Evolutionary conservation across 2,329 filamentous ascomycete genomes (phyloP).

Genomic region (Pyrenophora teres): DNA sequence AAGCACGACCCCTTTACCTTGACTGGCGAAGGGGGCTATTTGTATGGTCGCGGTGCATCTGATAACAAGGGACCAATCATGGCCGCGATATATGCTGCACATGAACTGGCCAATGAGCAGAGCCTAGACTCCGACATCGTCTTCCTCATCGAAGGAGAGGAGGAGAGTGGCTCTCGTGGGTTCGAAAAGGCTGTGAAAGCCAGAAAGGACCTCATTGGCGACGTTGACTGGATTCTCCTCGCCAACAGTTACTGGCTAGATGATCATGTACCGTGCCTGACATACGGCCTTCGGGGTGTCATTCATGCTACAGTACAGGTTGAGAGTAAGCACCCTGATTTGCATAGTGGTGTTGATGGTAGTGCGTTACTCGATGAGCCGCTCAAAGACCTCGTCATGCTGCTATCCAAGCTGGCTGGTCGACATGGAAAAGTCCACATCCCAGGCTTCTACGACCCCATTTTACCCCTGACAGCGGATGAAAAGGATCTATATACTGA

Average conservation of each 20-base stretch:
- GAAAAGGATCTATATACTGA: conserved; percentile 84
- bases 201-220: conserved; percentile 82
- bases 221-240: conserved; percentile 90
- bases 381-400: conserved; percentile 83
- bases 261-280: conserved; percentile 92
- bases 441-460: conserved; percentile 85
- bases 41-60: conserved; percentile 94
- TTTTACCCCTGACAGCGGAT: conserved; percentile 73
- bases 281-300: conserved; percentile 90
- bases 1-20: conserved; percentile 86
- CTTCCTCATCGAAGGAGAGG: conserved; percentile 95
- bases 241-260: conserved; percentile 99
- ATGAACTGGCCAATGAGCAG: conserved; percentile 84
- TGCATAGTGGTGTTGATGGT: conserved; percentile 96
- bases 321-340: conserved; percentile 81
- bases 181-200: conserved; percentile 82
- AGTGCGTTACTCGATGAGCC: conserved; percentile 89
- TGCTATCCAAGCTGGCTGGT: conserved; percentile 82
- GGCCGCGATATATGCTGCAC: conserved; percentile 90
- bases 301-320: conserved; percentile 91
- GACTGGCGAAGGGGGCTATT: conserved; percentile 84
- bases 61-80: conserved; percentile 98
- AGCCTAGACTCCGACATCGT: conserved; percentile 83
- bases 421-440: conserved; percentile 80
- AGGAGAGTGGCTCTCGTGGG: conserved; percentile 90